These are phyloP conservation scores for Dimocarpus longan DNA, from an alignment of 345 rosid species.

Conservation along the genomic window DNA sequence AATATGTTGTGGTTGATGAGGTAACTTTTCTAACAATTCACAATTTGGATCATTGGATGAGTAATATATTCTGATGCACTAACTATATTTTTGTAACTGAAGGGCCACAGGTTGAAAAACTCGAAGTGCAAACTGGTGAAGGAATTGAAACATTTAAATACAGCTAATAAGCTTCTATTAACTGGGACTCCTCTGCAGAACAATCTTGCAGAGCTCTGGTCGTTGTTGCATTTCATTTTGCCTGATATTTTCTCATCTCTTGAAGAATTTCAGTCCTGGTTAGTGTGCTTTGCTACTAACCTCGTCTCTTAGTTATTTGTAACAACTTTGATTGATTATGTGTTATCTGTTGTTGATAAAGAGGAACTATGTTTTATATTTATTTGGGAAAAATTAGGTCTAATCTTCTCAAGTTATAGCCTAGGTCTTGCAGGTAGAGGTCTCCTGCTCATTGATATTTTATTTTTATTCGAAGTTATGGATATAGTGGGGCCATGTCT, in stretches of 20 bases:
- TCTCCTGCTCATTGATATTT: background rate
- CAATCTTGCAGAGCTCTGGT: constrained; percentile 96
- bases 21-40: constrained; percentile 37
- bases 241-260: constrained; percentile 93
- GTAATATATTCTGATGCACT: constrained; percentile 14
- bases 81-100: constrained; percentile 14
- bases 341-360: background rate
- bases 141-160: constrained; percentile 54
- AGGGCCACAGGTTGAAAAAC: constrained; percentile 98
- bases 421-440: background rate
- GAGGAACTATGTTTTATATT: background rate
- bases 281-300: constrained; percentile 14
- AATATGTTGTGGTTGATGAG: constrained; percentile 95
- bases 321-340: background rate
- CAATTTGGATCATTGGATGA: constrained; percentile 1
- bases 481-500: background rate
- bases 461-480: background rate
- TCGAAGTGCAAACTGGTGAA: constrained; percentile 74
- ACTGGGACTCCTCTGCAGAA: constrained; percentile 98
- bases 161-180: constrained; percentile 82
- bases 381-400: background rate
- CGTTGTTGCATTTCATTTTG: constrained; percentile 88
- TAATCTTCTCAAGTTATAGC: background rate
- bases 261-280: constrained; percentile 98
- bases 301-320: background rate